Evolutionary conservation across 2,329 filamentous ascomycete genomes (phyloP).

Genomic region (Septoria linicola): DNA sequence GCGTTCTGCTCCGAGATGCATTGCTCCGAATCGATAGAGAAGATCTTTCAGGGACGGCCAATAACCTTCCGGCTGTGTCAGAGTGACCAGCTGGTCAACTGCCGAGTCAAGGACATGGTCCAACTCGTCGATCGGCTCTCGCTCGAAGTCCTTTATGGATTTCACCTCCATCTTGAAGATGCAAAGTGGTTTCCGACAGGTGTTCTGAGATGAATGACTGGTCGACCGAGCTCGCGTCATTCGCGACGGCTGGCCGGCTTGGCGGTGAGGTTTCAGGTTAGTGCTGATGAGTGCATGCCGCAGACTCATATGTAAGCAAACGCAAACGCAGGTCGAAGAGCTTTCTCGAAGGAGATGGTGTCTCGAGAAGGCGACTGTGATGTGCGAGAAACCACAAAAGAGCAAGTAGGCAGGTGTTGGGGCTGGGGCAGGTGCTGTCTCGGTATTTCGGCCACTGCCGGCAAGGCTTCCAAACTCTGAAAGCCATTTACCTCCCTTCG

Average conservation of each 20-base stretch:
- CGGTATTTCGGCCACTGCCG: conserved; percentile 6
- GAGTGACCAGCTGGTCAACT: conserved; percentile 24
- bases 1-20: conserved; percentile 11
- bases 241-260: not conserved
- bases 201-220: not conserved
- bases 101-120: conserved; percentile 21
- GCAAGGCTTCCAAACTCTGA: conserved; percentile 1
- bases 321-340: no score
- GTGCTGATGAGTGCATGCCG: no score
- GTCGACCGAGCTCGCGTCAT: not conserved
- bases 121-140: conserved; percentile 10
- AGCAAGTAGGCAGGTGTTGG: no score
- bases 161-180: conserved; percentile 17
- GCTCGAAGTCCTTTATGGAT: conserved; percentile 23
- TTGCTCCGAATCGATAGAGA: conserved; percentile 18
- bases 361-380: no score
- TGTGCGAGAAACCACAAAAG: no score
- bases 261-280: no score
- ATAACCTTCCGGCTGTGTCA: conserved; percentile 14
- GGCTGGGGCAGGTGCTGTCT: not conserved
- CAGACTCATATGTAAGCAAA: no score
- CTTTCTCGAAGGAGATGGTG: no score
- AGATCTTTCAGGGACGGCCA: conserved; percentile 13
- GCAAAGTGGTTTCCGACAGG: not conserved
- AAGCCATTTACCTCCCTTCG: not conserved